Evolutionary conservation across 176 grass and related monocot genomes (phyloP), one percentile per base, ranked within the genome.

Genomic region (Elymus sibiricus): DNA sequence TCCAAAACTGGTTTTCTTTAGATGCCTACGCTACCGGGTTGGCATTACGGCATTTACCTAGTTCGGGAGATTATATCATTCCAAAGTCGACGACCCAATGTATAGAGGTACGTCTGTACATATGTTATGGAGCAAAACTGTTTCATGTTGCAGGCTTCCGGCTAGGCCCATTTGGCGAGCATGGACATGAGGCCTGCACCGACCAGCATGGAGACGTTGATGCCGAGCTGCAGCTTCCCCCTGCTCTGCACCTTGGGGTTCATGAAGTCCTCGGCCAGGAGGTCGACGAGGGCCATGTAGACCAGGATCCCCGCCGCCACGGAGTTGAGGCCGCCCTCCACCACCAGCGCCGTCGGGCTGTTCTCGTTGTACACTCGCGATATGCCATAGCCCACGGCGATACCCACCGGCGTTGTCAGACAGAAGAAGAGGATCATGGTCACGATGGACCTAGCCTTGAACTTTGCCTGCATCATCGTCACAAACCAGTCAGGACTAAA

Each of bases 261-360:
- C 88, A 90, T 94, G 79, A 97, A 97, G 73, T 94, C 94, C 76
- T 85, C 85, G 1, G 92, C 92, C 0, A 94, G 92, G 40, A 97
- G 92, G 82, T 56, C 51, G 51, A 56, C 51, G 51, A 56, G 51
- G 51, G 51, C 51, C 51, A 56, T 56, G 51, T 56, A 97, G 5
- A 97, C 1, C 0, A 97, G 76, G 85, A 97, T 97, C 42, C 92
- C 94, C 0, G 88, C 83, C 7, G 90, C 86, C 4, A 79, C 92
- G 12, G 94, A 89, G 77, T 97, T 88, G 73, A 97, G 86, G 9
- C 88, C 0, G 1, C 94, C 94, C 80, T 97, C 88, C 1, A 94
- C 90, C 13, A 92, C n/a, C 9, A 97, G 87, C 6, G 90, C 88
- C 5, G 85, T 92, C 0, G 84, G 94, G 58, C 94, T 92, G 28